phyloP scores from a whole-genome alignment of 257 asterid genomes.

The Schizonepeta tenuifolia region DNA sequence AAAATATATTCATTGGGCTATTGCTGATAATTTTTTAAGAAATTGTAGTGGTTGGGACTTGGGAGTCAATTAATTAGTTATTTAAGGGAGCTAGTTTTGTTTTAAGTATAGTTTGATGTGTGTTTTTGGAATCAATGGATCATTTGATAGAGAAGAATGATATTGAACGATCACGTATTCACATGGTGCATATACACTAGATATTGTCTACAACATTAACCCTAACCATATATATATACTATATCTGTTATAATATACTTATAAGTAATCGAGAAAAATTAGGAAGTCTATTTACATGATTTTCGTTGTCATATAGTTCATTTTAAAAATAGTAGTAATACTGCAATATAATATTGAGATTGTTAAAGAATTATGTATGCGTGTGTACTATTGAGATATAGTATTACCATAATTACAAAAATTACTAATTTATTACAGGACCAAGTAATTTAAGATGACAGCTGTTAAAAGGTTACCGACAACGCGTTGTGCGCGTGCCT shows the following conservation, averaged over 20 bases:
- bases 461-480: slow-evolving; percentile 3
- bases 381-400: too few relatives aligned
- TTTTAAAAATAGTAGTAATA: too few relatives aligned
- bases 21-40: background rate
- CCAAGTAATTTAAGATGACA: background rate
- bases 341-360: too few relatives aligned
- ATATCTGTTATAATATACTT: background rate
- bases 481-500: background rate
- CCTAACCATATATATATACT: too few relatives aligned
- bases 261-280: background rate
- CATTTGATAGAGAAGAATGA: slow-evolving; percentile 3
- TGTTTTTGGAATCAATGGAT: background rate
- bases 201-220: slow-evolving; percentile 5
- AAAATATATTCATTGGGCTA: background rate
- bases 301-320: too few relatives aligned
- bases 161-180: background rate
- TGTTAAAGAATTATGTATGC: too few relatives aligned
- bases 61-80: slow-evolving; percentile 33
- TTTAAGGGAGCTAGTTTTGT: slow-evolving; percentile 1
- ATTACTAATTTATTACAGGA: background rate
- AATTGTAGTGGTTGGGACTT: slow-evolving; percentile 10
- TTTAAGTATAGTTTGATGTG: background rate
- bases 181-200: slow-evolving; percentile 4
- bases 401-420: background rate
- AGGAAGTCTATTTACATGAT: background rate